A percentile compares a stretch with the other conserved stretches of the same genome.
phyloP scores from a whole-genome alignment of 2,329 filamentous ascomycete species.

The Ambrosiella cleistominuta region DNA sequence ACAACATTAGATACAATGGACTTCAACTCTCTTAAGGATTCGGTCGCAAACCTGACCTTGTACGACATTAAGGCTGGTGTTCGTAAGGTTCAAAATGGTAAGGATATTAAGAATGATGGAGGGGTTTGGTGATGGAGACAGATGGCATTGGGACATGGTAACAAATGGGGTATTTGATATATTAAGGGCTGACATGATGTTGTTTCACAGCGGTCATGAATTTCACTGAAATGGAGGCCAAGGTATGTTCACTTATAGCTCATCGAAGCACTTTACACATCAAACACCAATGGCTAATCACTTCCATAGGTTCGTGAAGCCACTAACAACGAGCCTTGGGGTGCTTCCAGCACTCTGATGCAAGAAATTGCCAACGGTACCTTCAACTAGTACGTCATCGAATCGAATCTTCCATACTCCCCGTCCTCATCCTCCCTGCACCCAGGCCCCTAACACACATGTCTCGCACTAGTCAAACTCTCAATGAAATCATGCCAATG shows the following conservation, averaged over 20 bases:
- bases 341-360: constrained; percentile 67
- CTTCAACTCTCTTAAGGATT: constrained; percentile 66
- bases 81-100: constrained; percentile 93
- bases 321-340: constrained; percentile 98
- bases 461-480: constrained; percentile 51
- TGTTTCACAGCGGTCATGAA: constrained; percentile 69
- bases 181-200: neutral
- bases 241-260: constrained; percentile 25
- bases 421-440: neutral
- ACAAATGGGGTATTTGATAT: neutral
- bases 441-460: neutral
- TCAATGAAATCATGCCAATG: constrained; percentile 99
- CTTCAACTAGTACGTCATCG: constrained; percentile 70
- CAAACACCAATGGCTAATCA: constrained; percentile 1
- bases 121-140: constrained; percentile 17
- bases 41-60: constrained; percentile 78
- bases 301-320: constrained; percentile 68
- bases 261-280: neutral
- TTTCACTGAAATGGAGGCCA: constrained; percentile 81
- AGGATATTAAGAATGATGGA: constrained; percentile 15
- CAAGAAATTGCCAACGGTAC: constrained; percentile 97
- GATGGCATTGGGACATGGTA: neutral
- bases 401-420: neutral
- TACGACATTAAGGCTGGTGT: constrained; percentile 93
- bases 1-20: constrained; percentile 41